Base-by-base conservation (phyloP, 768 basidiomycete genomes). In the Imleria badia region DNA sequence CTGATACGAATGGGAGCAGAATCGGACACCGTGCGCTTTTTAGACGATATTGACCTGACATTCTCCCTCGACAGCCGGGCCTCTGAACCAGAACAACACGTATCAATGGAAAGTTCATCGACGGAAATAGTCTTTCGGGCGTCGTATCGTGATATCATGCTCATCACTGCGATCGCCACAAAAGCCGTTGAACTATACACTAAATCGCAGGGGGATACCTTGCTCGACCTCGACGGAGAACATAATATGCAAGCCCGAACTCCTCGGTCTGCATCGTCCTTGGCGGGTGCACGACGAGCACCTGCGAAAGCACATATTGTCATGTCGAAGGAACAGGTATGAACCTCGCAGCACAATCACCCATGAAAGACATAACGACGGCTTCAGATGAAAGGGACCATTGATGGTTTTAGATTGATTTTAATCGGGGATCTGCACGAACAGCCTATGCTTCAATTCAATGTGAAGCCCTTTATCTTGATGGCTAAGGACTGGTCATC, bases 381-480 rank as follows among this genome's bases (percentile, higher is more conserved):
- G 26, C 10, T 43, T 42, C 40, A 98, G 93, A 75, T 97, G 58
- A 90, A 87, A 66, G 91, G 84, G 0, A 86, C 84, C 1, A 83
- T 97, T 55, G 94, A 95, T 54, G 96, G 95, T 3, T 91, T 99
- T 74, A 87, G 94, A 53, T 75, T 99, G 23, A 83, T 98, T 47
- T 79, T 98, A 34, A 98, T 98, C 51, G 94, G 97, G 5, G 96
- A 98, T 71, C 70, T 94, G 56, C 89, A 98, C 61, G 96, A 98
- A 64, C 87, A 97, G 60, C 97, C 97, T 0, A 82, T 98, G 76
- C 75, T 99, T 23, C 93, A 98, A 71, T 68, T 98, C 44, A 87
- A 86, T 61, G 78, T 95, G 17, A 91, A 89, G 61, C 86, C 92
- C 17, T 97, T 98, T 73, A 80, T 82, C 14, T 68, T 94, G 39